Conservation (phyloP, 192 early-diverging fungal species). For the Rhizoclosmatium globosum region DNA sequence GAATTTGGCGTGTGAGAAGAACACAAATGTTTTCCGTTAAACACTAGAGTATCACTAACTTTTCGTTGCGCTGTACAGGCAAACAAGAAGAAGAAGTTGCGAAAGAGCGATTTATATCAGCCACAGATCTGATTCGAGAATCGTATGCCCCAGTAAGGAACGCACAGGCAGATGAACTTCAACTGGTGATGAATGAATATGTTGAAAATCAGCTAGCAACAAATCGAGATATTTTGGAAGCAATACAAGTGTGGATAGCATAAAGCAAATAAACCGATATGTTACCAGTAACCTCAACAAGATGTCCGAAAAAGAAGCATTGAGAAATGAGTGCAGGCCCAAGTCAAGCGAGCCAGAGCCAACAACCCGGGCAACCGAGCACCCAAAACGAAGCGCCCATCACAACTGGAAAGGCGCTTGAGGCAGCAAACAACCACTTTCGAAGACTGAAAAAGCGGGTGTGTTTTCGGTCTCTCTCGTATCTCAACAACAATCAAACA, state of each 20-base stretch:
- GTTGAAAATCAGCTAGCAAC: constrained; percentile 24
- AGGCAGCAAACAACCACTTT: not conserved
- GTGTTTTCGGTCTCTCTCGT: not conserved
- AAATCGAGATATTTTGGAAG: constrained; percentile 29
- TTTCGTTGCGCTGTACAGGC: constrained; percentile 10
- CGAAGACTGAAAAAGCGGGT: not conserved
- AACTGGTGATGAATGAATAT: constrained; percentile 28
- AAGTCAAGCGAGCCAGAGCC: not conserved
- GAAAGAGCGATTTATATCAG: constrained; percentile 10
- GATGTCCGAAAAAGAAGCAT: not conserved
- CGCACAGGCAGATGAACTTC: constrained; percentile 23
- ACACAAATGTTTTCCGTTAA: too few relatives aligned
- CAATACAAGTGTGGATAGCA: constrained; percentile 14
- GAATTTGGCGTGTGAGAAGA: too few relatives aligned
- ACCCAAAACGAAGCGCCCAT: not conserved
- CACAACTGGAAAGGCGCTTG: constrained; percentile 1
- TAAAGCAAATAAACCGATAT: not conserved
- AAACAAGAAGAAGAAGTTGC: constrained; percentile 11
- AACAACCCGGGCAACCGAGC: not conserved
- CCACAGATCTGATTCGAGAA: constrained; percentile 5
- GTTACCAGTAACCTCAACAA: not conserved
- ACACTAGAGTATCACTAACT: not conserved
- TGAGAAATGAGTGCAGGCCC: not conserved
- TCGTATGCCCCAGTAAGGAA: constrained; percentile 3
- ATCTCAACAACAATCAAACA: not conserved